These are phyloP conservation scores for Coemansia sp. DNA, from an alignment of 192 early-diverging fungal species.

Conservation along the genomic window DNA sequence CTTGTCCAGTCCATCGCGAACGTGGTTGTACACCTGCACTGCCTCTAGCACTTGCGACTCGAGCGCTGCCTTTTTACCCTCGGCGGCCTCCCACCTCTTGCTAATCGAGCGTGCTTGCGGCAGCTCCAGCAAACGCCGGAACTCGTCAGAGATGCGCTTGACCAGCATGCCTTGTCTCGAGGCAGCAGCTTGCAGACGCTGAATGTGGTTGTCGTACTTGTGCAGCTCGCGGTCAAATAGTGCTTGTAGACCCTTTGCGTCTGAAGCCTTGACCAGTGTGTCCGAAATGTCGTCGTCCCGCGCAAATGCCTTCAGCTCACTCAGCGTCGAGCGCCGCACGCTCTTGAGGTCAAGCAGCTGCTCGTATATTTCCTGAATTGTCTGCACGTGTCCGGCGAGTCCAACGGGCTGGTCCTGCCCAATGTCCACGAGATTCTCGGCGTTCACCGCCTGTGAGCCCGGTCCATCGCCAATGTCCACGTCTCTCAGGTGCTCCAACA, in stretches of 20 bases:
- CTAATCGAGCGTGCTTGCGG: slow-evolving; percentile 68
- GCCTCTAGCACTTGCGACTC: slow-evolving; percentile 68
- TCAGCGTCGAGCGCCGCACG: slow-evolving; percentile 53
- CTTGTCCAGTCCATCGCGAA: slow-evolving; percentile 61
- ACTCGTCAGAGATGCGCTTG: slow-evolving; percentile 73
- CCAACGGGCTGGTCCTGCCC: slow-evolving; percentile 44
- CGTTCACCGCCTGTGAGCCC: slow-evolving; percentile 18
- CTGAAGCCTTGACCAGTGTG: slow-evolving; percentile 46
- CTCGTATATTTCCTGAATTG: slow-evolving; percentile 42
- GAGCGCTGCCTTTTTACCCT: slow-evolving; percentile 63
- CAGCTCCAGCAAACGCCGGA: slow-evolving; percentile 71
- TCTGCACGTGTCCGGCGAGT: slow-evolving; percentile 42
- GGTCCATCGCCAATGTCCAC: slow-evolving; percentile 36
- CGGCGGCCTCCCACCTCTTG: slow-evolving; percentile 66
- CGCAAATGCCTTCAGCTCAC: slow-evolving; percentile 56
- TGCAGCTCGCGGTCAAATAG: slow-evolving; percentile 88
- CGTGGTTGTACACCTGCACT: slow-evolving; percentile 63
- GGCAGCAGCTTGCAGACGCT: slow-evolving; percentile 70
- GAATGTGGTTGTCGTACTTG: slow-evolving; percentile 82
- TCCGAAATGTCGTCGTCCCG: slow-evolving; percentile 83
- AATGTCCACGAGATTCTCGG: slow-evolving; percentile 65
- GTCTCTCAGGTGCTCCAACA: slow-evolving; percentile 50
- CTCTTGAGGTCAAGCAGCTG: slow-evolving; percentile 43
- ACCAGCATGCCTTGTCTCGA: slow-evolving; percentile 74
- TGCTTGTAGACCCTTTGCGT: slow-evolving; percentile 81